Evolutionary conservation across 2,329 filamentous ascomycete genomes (phyloP).

Genomic region (Diaporthe citriasiana): DNA sequence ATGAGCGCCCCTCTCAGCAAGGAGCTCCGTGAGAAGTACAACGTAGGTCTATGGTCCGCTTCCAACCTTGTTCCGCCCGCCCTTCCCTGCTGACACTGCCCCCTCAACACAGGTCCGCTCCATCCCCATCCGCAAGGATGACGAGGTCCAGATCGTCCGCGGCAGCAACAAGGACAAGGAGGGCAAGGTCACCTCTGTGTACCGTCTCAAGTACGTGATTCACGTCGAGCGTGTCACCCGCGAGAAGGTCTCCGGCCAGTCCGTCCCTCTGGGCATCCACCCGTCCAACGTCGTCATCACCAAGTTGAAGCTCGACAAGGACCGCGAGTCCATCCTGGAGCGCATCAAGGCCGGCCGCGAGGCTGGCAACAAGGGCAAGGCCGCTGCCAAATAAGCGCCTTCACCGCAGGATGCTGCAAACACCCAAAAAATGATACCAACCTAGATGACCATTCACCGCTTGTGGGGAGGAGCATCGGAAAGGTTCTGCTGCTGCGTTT

Average conservation of each 20-base stretch:
- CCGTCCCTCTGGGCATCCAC: conserved; percentile 93
- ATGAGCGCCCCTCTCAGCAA: conserved; percentile 97
- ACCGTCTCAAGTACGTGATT: conserved; percentile 97
- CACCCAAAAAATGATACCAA: conserved; percentile 9
- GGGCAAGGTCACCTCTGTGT: conserved; percentile 98
- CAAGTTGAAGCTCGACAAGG: conserved; percentile 99
- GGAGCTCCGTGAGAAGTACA: conserved; percentile 99
- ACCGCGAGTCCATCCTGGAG: conserved; percentile 89
- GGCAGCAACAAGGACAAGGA: conserved; percentile 97
- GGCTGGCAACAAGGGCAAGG: conserved; percentile 79
- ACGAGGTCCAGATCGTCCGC: conserved; percentile 93
- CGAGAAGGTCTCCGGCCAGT: conserved; percentile 98
- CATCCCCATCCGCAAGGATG: conserved; percentile 98
- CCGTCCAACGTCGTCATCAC: conserved; percentile 98
- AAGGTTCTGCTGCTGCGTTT: conserved; percentile 42
- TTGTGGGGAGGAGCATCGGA: conserved; percentile 43
- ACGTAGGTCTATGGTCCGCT: conserved; percentile 72
- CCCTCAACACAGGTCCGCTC: conserved; percentile 79
- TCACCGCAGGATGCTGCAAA: background rate
- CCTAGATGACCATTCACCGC: conserved; percentile 36
- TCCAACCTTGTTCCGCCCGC: background rate
- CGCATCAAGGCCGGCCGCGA: conserved; percentile 86
- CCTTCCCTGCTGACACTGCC: background rate
- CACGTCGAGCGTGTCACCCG: conserved; percentile 97
- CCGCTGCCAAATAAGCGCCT: conserved; percentile 64